These are phyloP conservation scores for Naganishia randhawae DNA, from an alignment of 768 basidiomycete species.

Conservation along the genomic window DNA sequence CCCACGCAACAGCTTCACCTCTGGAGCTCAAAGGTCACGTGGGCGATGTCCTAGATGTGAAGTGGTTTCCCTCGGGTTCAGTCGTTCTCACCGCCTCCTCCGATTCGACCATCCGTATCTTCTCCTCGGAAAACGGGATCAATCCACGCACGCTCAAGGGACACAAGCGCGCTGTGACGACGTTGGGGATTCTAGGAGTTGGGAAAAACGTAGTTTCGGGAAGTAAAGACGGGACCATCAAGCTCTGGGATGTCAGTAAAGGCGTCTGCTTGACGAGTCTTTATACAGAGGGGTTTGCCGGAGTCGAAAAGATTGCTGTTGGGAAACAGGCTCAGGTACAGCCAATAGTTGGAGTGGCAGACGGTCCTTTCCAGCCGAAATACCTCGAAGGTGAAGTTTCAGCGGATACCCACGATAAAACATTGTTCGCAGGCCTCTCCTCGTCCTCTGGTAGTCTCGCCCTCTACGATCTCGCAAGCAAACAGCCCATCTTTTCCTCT, in stretches of 20 bases:
- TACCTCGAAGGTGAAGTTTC: constrained; percentile 14
- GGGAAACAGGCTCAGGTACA: constrained; percentile 50
- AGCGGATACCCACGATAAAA: constrained; percentile 45
- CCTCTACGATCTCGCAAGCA: constrained; percentile 58
- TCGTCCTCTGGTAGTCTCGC: constrained; percentile 57
- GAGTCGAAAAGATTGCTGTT: constrained; percentile 55
- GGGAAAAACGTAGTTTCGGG: constrained; percentile 67
- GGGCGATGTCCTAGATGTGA: constrained; percentile 48
- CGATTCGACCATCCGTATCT: constrained; percentile 66
- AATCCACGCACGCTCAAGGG: constrained; percentile 64
- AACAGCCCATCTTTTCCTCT: constrained; percentile 39
- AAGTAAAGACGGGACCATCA: constrained; percentile 65
- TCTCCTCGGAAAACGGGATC: constrained; percentile 58
- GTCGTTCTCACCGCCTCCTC: constrained; percentile 68
- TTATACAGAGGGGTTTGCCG: constrained; percentile 51
- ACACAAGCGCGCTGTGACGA: constrained; percentile 65
- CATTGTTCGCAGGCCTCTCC: constrained; percentile 59
- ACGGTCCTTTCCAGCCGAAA: constrained; percentile 11
- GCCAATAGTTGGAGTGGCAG: constrained; percentile 11
- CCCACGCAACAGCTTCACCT: neutral
- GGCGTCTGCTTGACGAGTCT: constrained; percentile 57
- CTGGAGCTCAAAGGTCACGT: constrained; percentile 49
- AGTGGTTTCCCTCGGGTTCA: constrained; percentile 50
- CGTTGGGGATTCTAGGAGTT: constrained; percentile 61
- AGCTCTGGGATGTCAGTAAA: constrained; percentile 68